Evolutionary conservation across 805 yeast species (phyloP).

Genomic region (Blastobotrys americana): DNA sequence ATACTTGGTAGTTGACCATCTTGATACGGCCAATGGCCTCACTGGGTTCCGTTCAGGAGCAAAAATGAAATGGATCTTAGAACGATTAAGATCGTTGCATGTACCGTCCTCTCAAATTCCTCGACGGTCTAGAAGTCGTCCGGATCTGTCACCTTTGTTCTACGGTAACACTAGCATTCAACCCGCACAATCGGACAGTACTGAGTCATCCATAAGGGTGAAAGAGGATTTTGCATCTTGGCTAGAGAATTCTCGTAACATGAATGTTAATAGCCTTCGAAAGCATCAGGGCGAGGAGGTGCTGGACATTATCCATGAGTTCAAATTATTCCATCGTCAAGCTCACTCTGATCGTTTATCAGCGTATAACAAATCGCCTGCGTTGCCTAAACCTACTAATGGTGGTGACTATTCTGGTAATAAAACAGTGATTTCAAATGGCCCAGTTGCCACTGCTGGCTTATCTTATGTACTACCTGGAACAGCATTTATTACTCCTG

Average conservation of each 20-base stretch:
- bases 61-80: constrained; percentile 52
- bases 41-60: constrained; percentile 63
- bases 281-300: neutral
- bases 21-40: constrained; percentile 60
- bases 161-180: constrained; percentile 1
- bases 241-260: neutral
- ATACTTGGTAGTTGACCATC: constrained; percentile 54
- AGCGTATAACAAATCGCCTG: neutral
- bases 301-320: neutral
- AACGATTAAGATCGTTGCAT: constrained; percentile 64
- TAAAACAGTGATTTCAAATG: neutral
- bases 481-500: constrained; percentile 59
- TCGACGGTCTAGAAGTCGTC: neutral
- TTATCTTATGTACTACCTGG: constrained; percentile 64
- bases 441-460: constrained; percentile 60
- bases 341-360: neutral
- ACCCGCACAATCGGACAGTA: neutral
- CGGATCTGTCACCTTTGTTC: constrained; percentile 6
- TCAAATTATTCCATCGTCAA: no score
- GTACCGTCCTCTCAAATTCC: constrained; percentile 30
- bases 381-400: neutral
- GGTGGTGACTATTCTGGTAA: no score
- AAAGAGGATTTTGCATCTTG: neutral
- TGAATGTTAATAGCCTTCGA: neutral
- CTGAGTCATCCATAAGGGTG: no score